Base-by-base conservation (phyloP, 2,329 filamentous ascomycete genomes). In the Aspergillus tanneri region DNA sequence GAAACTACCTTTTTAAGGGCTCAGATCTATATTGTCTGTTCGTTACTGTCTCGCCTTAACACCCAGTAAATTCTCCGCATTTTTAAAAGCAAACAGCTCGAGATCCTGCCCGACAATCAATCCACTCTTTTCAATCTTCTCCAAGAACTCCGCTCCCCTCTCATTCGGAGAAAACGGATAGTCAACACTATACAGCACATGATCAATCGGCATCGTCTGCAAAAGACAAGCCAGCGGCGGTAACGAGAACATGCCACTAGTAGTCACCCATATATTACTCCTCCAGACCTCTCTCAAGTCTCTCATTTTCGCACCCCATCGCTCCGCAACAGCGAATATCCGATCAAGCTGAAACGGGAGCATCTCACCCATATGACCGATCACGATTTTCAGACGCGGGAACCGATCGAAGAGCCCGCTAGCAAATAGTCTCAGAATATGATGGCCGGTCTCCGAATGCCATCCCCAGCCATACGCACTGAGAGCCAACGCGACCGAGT, bases 281-380 rank as follows among this genome's bases (percentile, higher is more conserved):
- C 40, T 23, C 72, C 77, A 84, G 2, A 82, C 77, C 10, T 78
- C 67, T 11, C 64, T 57, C 38, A 83, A 75, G 1, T 46, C 21
- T 9, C 54, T 39, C 18, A 49, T 23, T 16, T 32, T 11, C 3
- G n/a, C 2, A 3, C 43, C 49, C 38, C 47, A 50, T 6, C 47
- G 39, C 11, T 42, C 41, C 2, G 43, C 21, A 7, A 53, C 37
- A 3, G 32, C 19, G 12, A 25, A 46, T 0, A 54, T 36, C 2
- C 80, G 71, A 34, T 80, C 74, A 11, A 83, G 63, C 64, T 78
- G 74, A 43, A 77, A 82, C 0, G 81, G 80, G 0, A 83, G 54
- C 70, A 77, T 68, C 65, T 77, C 75, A 21, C 77, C 72, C 68
- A 78, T 72, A 62, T 82, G 78, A 0, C 77, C 77, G 24, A 81